Evolutionary conservation across 2,329 filamentous ascomycete species (phyloP), one percentile per base, ranked within the genome.

Genomic region (Thelonectria rubi): DNA sequence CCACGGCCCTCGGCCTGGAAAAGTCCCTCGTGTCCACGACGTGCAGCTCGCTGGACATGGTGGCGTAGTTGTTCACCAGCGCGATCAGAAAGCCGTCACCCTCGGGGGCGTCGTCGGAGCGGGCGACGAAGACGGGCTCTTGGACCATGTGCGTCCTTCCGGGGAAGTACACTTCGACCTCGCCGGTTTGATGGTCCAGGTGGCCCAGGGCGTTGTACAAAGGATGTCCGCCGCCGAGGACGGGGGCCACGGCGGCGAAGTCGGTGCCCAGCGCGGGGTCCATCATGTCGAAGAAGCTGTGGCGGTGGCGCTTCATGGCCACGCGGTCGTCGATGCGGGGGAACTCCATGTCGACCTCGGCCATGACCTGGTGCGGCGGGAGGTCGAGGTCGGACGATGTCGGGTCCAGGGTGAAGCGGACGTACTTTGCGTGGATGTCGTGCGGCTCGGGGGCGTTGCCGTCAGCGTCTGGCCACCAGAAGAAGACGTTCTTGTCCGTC

Each of bases 401-500:
- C 14, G 43, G 46, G n/a, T 56, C 53, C 3, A 56, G 15, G 2
- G 46, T 49, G 21, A 48, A 56, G 5, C 53, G 32, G 9, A 49
- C 53, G 17, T 48, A 49, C 32, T 56, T 42, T 9, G 32, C 43
- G 17, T 56, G 53, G 20, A 49, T 49, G 43, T 56, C 43, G 15
- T 49, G 43, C 5, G 53, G 53, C 10, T 32, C 14, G 9, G 53
- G 53, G 5, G 43, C 46, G 9, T 56, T 56, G 10, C 53, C 45
- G 5, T 42, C 15, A 2, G 43, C 21, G 32, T 56, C 53, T 18
- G 53, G 53, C 53, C 53, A 56, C 53, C 53, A 56, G 37, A 60
- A 60, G 52, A 60, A 60, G 1, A 60, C 58, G 20, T 60, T 60
- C 20, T 56, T 52, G 40, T 60, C 52, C 0, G 58, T 55, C 8